These are phyloP conservation scores for Coccomyxa sp. DNA, from an alignment of 139 green algal species.

Conservation along the genomic window DNA sequence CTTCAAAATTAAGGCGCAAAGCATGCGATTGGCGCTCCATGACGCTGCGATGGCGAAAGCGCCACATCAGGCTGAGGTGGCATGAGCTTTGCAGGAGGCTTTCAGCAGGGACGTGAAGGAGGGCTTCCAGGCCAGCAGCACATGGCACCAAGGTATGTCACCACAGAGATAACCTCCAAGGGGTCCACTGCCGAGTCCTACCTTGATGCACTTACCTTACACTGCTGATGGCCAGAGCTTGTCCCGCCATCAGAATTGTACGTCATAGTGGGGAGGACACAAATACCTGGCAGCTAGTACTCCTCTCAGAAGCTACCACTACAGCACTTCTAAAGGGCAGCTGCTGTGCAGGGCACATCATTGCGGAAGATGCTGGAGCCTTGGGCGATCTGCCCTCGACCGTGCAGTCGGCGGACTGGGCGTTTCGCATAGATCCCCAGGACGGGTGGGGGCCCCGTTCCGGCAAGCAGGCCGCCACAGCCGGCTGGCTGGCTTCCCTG, in stretches of 20 bases:
- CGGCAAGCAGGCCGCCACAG: slow-evolving; percentile 68
- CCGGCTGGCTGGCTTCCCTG: slow-evolving; percentile 89
- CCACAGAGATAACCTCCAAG: neutral
- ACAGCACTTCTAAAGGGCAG: too few relatives aligned
- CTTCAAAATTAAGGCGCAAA: too few relatives aligned
- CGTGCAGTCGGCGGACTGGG: slow-evolving; percentile 56
- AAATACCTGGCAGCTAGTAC: too few relatives aligned
- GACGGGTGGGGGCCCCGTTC: slow-evolving; percentile 74
- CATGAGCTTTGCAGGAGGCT: slow-evolving; percentile 27
- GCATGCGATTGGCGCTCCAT: too few relatives aligned
- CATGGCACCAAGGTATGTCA: slow-evolving; percentile 61
- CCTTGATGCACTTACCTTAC: neutral
- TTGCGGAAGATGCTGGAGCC: slow-evolving; percentile 46
- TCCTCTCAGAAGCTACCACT: too few relatives aligned
- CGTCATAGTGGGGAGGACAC: too few relatives aligned
- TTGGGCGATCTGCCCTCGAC: slow-evolving; percentile 41
- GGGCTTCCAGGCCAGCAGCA: slow-evolving; percentile 70
- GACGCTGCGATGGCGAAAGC: neutral
- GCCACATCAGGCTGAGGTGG: neutral
- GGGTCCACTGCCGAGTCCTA: neutral
- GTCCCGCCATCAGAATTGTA: too few relatives aligned
- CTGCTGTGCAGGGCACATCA: slow-evolving; percentile 24
- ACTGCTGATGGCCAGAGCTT: neutral
- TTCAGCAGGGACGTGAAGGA: slow-evolving; percentile 56
- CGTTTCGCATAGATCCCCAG: slow-evolving; percentile 54